Base-by-base conservation (phyloP, 1,139 yeast genomes). In the Hemisphaericaspora lyxosophila region DNA sequence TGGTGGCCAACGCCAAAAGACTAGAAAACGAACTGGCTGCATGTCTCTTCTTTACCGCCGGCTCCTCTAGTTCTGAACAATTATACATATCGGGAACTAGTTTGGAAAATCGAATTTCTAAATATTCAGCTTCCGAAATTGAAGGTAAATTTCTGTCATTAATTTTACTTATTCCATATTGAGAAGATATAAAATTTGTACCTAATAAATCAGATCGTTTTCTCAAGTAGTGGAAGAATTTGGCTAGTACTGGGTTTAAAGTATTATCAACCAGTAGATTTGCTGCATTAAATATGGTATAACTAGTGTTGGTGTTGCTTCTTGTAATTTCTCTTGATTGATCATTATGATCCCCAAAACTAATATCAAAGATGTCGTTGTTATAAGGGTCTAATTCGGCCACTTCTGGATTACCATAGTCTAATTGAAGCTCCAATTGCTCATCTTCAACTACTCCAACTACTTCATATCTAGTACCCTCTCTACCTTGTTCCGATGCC, bases 1-100 rank as follows among this genome's bases (percentile, higher is more conserved):
- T 53, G 7, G 67, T 59, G 0, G 73, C 62, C 35, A 73, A 53
- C 32, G 69, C 64, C 31, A 73, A 53, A 1, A 72, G 41, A 34
- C 68, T 62, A 11, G 66, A 51, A 45, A 73, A 70, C 3, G 75
- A 62, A 36, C 57, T 64, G 11, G 67, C 70, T 12, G 70, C 71
- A 20, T 64, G 50, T 12, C 53, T 48, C 40, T 56, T 54, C 12
- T 41, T 39, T 33, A 53, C 40, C 34, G 53, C 37, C 41, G 40
- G 38, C 41, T 57, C 50, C 23, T 46, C 26, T 19, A 35, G 5
- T 34, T 38, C 31, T 12, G 33, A 12, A 15, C 31, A 32, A 33
- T 23, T 33, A 5, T 19, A 15, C 7, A 34, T 25, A 33, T 44
- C 43, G 2, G 63, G 58, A 23, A 60, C 56, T 20, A 57, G 40